Conservation (phyloP, 148 eudicot genomes). For the Diospyros kaki region DNA sequence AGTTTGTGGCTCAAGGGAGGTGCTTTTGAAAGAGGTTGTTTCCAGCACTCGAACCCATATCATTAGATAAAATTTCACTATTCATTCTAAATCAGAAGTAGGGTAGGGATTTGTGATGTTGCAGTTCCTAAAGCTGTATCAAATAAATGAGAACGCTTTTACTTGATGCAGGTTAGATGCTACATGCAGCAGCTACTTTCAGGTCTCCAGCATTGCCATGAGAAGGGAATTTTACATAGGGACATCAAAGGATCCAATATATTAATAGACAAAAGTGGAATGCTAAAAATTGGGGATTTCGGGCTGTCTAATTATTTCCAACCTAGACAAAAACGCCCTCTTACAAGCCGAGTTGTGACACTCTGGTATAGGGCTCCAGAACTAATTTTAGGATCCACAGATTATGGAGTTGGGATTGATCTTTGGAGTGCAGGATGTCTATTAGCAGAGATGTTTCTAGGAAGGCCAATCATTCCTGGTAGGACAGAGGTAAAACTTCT, state of each 20-base stretch:
- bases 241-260: constrained; percentile 48
- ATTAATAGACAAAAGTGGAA: constrained; percentile 36
- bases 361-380: constrained; percentile 51
- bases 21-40: no score
- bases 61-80: no score
- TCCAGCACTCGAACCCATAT: no score
- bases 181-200: constrained; percentile 45
- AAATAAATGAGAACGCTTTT: background rate
- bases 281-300: constrained; percentile 42
- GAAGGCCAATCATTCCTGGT: constrained; percentile 46
- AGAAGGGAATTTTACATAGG: constrained; percentile 43
- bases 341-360: constrained; percentile 45
- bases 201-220: constrained; percentile 47
- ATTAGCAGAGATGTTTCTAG: constrained; percentile 45
- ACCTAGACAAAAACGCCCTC: constrained; percentile 23
- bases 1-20: no score
- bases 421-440: constrained; percentile 54
- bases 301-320: constrained; percentile 36
- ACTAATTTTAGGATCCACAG: constrained; percentile 36
- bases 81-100: no score
- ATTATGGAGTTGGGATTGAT: constrained; percentile 43
- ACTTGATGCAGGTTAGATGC: constrained; percentile 29
- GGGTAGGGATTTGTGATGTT: no score
- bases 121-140: background rate
- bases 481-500: constrained; percentile 36